phyloP scores from a whole-genome alignment of 2,329 filamentous ascomycete species.

The Aulographum hederae region DNA sequence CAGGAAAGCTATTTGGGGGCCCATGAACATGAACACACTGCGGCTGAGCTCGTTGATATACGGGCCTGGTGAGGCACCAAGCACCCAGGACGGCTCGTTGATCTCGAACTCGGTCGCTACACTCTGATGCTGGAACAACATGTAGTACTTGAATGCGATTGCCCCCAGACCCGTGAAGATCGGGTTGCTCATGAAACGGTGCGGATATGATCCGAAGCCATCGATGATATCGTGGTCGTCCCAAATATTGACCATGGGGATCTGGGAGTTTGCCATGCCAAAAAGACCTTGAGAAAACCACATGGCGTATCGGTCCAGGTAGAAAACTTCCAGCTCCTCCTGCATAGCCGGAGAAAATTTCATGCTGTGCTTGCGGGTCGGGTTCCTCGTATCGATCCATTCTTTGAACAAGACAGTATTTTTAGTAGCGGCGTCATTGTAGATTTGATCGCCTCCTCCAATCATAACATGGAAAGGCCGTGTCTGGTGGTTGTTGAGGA shows the following conservation, averaged over 20 bases:
- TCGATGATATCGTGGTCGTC: constrained; percentile 61
- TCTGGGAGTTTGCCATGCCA: constrained; percentile 79
- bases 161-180: constrained; percentile 81
- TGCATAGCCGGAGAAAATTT: constrained; percentile 71
- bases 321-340: constrained; percentile 74
- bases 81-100: constrained; percentile 78
- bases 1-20: constrained; percentile 60
- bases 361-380: constrained; percentile 58
- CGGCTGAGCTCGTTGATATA: constrained; percentile 79
- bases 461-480: constrained; percentile 96
- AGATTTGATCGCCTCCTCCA: constrained; percentile 91
- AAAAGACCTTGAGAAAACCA: constrained; percentile 97
- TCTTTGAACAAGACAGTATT: constrained; percentile 61
- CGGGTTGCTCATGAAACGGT: constrained; percentile 77
- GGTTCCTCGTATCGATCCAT: constrained; percentile 70
- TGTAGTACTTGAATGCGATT: constrained; percentile 94
- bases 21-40: constrained; percentile 71
- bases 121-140: constrained; percentile 96
- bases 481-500: constrained; percentile 80
- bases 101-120: constrained; percentile 61
- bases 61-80: constrained; percentile 63
- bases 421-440: constrained; percentile 70
- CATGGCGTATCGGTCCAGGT: constrained; percentile 70
- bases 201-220: constrained; percentile 82
- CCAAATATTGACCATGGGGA: constrained; percentile 97